These are phyloP conservation scores for Xylaria hypoxylon DNA, from an alignment of 2,329 filamentous ascomycete species.

Conservation along the genomic window DNA sequence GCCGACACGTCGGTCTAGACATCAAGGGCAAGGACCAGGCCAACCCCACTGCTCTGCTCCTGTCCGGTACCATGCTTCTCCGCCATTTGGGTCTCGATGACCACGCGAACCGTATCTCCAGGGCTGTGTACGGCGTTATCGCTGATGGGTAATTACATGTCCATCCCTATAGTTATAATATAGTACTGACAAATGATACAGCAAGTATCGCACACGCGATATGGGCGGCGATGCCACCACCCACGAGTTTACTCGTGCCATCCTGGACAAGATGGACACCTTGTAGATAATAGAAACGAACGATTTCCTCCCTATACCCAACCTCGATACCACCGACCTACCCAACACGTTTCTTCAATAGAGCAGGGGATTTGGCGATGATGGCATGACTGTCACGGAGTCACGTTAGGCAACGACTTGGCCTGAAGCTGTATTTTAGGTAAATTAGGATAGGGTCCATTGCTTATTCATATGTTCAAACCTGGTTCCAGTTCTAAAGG, in stretches of 20 bases:
- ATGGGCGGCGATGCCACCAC: conserved; percentile 94
- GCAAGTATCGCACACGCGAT: conserved; percentile 88
- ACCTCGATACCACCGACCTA: conserved; percentile 43
- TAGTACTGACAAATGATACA: conserved; percentile 61
- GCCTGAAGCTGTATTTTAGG: conserved; percentile 49
- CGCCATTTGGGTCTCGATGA: conserved; percentile 97
- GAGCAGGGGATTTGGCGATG: conserved; percentile 45
- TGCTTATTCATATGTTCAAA: conserved; percentile 37
- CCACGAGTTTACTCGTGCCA: conserved; percentile 93
- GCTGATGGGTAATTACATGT: conserved; percentile 79
- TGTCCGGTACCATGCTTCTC: conserved; percentile 96
- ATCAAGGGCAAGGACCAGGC: conserved; percentile 99
- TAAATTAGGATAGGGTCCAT: conserved; percentile 47
- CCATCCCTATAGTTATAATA: background rate
- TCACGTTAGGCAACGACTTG: conserved; percentile 48
- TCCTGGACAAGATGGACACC: conserved; percentile 94
- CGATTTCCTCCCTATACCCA: conserved; percentile 34
- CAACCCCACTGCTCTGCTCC: conserved; percentile 95
- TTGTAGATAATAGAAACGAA: conserved; percentile 59
- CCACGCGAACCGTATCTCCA: conserved; percentile 97
- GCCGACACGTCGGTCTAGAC: conserved; percentile 98
- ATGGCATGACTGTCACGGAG: conserved; percentile 49
- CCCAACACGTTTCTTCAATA: conserved; percentile 43
- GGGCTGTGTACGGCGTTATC: conserved; percentile 82
- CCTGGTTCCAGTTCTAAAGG: background rate